Evolutionary conservation across 2,329 filamentous ascomycete species (phyloP), one percentile per base, ranked within the genome.

Genomic region (Ceratocystis colombiana): DNA sequence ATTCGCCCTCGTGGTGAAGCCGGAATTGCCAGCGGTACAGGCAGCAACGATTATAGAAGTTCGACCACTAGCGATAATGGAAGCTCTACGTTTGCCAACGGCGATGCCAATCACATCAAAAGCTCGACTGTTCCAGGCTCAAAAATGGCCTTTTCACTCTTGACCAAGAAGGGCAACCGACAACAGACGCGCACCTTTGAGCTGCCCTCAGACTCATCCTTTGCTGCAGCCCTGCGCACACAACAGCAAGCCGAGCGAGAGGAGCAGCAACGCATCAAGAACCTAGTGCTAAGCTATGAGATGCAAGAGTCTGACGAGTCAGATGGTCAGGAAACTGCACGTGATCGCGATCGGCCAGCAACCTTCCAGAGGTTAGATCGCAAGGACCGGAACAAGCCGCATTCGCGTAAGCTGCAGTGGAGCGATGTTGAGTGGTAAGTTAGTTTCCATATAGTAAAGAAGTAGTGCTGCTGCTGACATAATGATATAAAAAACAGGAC

Each of bases 191-290:
- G 89, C 63, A 94, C 89, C 5, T 92, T 97, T 71, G 91, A 94
- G 72, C 79, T 97, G 61, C 89, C 89, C 8, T 87, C 93, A 1
- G 89, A 99, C 74, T 97, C 94, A 0, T 92, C 86, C 62, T 96
- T 99, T 76, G 94, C 94, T 5, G 84, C 97, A 70, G 94, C 94
- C 55, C 94, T 99, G 91, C 94, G 90, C 74, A 91, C 84, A 68
- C 92, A 97, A 77, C 92, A 96, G 74, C 89, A 95, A 76, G 93
- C 91, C 2, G 93, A 97, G 74, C 88, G 88, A 64, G 94, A 96
- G 73, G 95, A 99, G 75, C 93, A 99, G 75, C 91, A 96, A 75
- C 89, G 94, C 69, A 99, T 99, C 84, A 99, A 99, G 79, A 96
- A 90, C 72, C 81, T 99, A 59, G 94, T 99, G 65, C 80, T 99